Evolutionary conservation across 257 asterid genomes (phyloP).

Genomic region (Nemophila menziesii): DNA sequence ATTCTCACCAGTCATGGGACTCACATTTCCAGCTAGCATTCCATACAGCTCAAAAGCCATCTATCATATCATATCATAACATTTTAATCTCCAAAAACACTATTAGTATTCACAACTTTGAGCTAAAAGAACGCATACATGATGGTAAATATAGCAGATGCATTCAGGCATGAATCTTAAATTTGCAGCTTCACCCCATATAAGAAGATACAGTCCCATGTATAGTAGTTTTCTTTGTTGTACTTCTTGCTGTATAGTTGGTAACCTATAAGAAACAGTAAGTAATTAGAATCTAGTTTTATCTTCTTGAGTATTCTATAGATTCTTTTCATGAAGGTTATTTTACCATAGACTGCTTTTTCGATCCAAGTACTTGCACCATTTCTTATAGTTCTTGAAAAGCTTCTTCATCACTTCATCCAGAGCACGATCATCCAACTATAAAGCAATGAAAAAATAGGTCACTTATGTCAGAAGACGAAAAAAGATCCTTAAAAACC

Average conservation of each 20-base stretch:
- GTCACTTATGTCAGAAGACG: not conserved
- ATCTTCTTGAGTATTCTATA: not conserved
- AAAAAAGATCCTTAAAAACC: not conserved
- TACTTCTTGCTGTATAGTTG: conserved; percentile 96
- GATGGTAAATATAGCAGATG: conserved; percentile 94
- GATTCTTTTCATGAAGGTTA: conserved; percentile 5
- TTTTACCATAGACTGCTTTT: conserved; percentile 90
- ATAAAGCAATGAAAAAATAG: conserved; percentile 6
- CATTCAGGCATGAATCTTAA: conserved; percentile 98
- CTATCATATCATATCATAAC: conserved; percentile 20
- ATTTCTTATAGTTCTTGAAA: conserved; percentile 91
- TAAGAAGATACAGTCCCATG: conserved; percentile 88
- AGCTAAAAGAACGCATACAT: conserved; percentile 38
- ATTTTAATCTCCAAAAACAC: not conserved
- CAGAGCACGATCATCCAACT: conserved; percentile 98
- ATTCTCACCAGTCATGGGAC: conserved; percentile 96
- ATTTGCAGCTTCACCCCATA: conserved; percentile 99
- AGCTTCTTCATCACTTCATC: conserved; percentile 98
- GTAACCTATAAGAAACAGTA: conserved; percentile 51
- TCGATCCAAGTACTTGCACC: conserved; percentile 99
- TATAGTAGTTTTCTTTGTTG: conserved; percentile 90
- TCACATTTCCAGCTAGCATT: conserved; percentile 97
- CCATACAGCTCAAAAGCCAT: conserved; percentile 99
- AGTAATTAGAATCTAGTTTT: conserved; percentile 1
- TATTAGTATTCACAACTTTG: not conserved